These are phyloP conservation scores for Ustilago crameri DNA, from an alignment of 1,284 basidiomycete species.

Conservation along the genomic window DNA sequence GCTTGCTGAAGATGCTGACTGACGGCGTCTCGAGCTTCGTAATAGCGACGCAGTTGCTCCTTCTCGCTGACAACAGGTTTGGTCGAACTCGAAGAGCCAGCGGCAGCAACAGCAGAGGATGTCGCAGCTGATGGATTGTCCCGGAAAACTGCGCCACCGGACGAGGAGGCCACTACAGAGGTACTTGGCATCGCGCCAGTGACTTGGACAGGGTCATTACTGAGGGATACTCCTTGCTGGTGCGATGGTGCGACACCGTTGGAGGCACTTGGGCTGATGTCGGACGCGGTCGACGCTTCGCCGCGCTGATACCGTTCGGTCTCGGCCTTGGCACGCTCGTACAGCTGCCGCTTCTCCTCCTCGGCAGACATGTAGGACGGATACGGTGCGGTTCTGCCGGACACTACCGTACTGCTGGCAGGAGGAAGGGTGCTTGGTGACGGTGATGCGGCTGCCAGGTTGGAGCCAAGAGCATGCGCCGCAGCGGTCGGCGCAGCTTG, in stretches of 20 bases:
- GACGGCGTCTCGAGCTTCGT: slow-evolving; percentile 57
- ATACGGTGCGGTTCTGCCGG: slow-evolving; percentile 39
- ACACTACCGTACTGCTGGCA: slow-evolving; percentile 20
- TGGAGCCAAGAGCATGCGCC: neutral
- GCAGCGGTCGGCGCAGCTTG: neutral
- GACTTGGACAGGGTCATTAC: slow-evolving; percentile 15
- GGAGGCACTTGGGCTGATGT: slow-evolving; percentile 2
- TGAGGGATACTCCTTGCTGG: slow-evolving; percentile 15
- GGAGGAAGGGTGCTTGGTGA: slow-evolving; percentile 1
- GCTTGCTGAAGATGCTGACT: slow-evolving; percentile 20
- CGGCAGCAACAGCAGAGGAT: neutral
- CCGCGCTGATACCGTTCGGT: slow-evolving; percentile 43
- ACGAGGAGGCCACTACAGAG: neutral
- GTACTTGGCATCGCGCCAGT: slow-evolving; percentile 20
- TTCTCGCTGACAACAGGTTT: slow-evolving; percentile 37
- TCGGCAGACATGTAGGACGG: slow-evolving; percentile 52
- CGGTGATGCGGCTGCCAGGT: neutral
- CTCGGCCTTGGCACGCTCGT: slow-evolving; percentile 56
- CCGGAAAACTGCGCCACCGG: too few relatives aligned
- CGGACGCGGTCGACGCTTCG: slow-evolving; percentile 9
- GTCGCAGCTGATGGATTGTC: neutral
- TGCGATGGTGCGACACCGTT: slow-evolving; percentile 2
- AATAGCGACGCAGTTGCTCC: slow-evolving; percentile 56
- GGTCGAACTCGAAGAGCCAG: neutral
- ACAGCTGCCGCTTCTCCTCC: slow-evolving; percentile 57